Evolutionary conservation across 2,329 filamentous ascomycete species (phyloP), one percentile per base, ranked within the genome.

Genomic region (Beauveria brongniartii): DNA sequence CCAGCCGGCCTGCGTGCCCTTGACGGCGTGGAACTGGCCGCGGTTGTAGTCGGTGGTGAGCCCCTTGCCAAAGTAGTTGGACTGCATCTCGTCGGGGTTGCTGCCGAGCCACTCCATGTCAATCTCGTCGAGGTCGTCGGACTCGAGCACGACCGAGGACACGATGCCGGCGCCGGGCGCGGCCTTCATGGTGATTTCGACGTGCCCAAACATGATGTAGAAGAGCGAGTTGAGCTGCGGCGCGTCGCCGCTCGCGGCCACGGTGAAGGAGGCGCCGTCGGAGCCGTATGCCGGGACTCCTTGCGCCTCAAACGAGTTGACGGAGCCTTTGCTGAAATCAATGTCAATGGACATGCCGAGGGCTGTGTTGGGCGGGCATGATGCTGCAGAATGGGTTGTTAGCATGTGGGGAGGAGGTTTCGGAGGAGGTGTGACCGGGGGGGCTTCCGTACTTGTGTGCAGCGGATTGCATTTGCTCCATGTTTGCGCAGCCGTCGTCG

Each of bases 151-250:
- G 14, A 94, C 82, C 51, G 91, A 94, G 73, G 91, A 96, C 65
- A 99, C 92, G 68, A 99, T 97, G 63, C 94, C 94, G 10, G 84
- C 86, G 8, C 94, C 94, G 0, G 92, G 88, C 10, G 94, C 92
- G 28, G 91, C 86, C 75, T 93, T 92, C 78, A 97, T 82, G 37
- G 85, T 87, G 66, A 92, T 84, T 66, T 96, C 89, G 70, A 97
- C 90, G 65, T 88, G 89, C 66, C 94, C 94, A 73, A 97, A 99
- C 94, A 99, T 97, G 78, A 99, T 96, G 80, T 97, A 97, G 84
- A 96, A 97, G 69, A 94, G 85, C 63, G 92, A 96, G 65, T 83
- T 82, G 63, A 99, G 84, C 72, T 93, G 89, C 0, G 94, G 94
- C 3, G 91, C 84, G 71, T 99, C 91, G 61, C 93, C 92, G 55